These are phyloP conservation scores for Eucalyptus regnans DNA, from an alignment of 345 rosid genomes.

Conservation along the genomic window DNA sequence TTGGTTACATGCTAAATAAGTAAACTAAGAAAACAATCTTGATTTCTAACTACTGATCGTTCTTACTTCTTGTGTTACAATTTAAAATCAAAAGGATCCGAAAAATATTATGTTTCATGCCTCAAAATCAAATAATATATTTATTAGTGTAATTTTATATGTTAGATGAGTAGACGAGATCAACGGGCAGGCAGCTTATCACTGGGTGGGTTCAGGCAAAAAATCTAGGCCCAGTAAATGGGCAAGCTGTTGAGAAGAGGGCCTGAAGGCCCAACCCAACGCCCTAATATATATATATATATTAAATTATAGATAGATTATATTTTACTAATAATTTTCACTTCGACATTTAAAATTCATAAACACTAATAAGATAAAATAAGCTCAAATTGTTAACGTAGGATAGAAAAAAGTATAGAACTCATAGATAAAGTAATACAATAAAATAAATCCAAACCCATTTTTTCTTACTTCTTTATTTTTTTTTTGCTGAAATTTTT, in stretches of 20 bases:
- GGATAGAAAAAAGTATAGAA: background rate
- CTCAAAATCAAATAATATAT: no score
- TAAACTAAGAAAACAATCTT: background rate
- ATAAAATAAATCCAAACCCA: background rate
- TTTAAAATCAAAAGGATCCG: no score
- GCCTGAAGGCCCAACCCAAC: background rate
- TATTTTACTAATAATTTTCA: no score
- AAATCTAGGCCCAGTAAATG: background rate
- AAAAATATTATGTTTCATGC: background rate
- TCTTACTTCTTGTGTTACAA: background rate
- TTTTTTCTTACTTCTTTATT: background rate
- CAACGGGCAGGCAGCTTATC: background rate
- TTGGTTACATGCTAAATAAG: background rate
- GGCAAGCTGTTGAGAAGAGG: accelerated
- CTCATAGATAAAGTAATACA: background rate
- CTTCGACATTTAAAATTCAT: accelerated
- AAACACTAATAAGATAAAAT: background rate
- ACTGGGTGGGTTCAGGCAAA: background rate
- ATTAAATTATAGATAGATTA: background rate
- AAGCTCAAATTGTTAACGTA: background rate
- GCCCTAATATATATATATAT: background rate
- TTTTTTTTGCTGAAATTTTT: background rate
- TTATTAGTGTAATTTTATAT: background rate
- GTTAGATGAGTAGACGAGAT: background rate
- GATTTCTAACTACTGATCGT: no score